phyloP scores from a whole-genome alignment of 2,329 filamentous ascomycete genomes.

The Cryphonectria nitschkei region DNA sequence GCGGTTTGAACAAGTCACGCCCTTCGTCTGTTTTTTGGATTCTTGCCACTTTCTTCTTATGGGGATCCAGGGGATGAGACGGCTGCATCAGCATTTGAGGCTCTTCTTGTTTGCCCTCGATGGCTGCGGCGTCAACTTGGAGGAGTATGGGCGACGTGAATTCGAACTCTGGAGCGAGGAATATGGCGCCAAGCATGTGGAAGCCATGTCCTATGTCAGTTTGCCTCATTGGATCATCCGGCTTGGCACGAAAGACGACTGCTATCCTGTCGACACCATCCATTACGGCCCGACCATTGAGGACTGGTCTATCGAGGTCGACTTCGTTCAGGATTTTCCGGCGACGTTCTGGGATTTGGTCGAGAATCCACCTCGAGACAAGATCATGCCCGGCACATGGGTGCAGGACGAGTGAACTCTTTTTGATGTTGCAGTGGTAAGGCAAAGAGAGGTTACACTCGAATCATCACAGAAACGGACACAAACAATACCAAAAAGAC shows the following conservation, averaged over 20 bases:
- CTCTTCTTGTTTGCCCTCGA: not conserved
- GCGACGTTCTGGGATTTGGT: not conserved
- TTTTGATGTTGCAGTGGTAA: not conserved
- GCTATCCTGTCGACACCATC: not conserved
- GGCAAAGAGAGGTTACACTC: not conserved
- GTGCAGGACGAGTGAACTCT: not conserved
- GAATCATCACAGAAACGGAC: not conserved
- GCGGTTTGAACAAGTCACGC: not conserved
- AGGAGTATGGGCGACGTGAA: slow-evolving; percentile 7
- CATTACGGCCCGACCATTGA: not conserved
- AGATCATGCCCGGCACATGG: slow-evolving; percentile 7
- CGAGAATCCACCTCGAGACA: not conserved
- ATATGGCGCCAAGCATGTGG: not conserved
- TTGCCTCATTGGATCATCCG: not conserved
- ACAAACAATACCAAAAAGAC: not conserved
- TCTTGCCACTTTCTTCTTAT: rapidly evolving
- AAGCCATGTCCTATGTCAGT: not conserved
- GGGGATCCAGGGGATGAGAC: too few species aligned
- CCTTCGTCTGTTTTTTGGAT: not conserved
- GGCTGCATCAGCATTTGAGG: not conserved
- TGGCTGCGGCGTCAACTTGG: slow-evolving; percentile 4
- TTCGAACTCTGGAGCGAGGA: not conserved
- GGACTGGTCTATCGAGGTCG: slow-evolving; percentile 10
- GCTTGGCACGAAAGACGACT: rapidly evolving
- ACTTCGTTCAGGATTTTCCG: not conserved